Evolutionary conservation across 179 eudicot genomes (phyloP).

Genomic region (Silene coronaria): DNA sequence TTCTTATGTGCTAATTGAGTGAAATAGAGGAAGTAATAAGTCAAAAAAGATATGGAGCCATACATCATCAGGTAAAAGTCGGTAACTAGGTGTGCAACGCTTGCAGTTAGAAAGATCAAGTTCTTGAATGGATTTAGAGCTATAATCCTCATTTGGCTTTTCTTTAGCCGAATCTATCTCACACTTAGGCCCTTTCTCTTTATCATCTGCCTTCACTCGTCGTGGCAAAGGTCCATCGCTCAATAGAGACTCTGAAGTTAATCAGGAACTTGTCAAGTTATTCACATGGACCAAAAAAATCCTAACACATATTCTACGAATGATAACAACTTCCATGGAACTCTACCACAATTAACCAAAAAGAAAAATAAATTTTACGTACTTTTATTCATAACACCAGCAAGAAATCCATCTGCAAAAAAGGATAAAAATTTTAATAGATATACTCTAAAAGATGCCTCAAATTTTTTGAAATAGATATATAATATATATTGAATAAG

Average conservation of each 20-base stretch:
- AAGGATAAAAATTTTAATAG: not conserved
- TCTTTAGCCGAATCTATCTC: conserved; percentile 59
- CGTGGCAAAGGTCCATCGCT: conserved; percentile 57
- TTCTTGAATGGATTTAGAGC: conserved; percentile 82
- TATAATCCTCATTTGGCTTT: conserved; percentile 58
- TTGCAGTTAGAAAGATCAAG: conserved; percentile 87
- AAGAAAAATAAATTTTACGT: conserved; percentile 21
- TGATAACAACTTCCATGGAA: not conserved
- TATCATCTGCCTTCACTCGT: conserved; percentile 52
- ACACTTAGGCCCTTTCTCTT: conserved; percentile 61
- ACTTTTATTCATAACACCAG: conserved; percentile 84
- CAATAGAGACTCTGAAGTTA: conserved; percentile 54
- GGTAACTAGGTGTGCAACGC: conserved; percentile 89
- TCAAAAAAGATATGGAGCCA: conserved; percentile 15
- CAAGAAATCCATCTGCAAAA: conserved; percentile 83
- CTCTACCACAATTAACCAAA: conserved; percentile 5
- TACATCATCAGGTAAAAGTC: conserved; percentile 89
- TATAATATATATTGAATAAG: not conserved
- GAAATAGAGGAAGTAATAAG: not conserved
- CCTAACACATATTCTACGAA: not conserved
- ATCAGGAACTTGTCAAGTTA: not conserved
- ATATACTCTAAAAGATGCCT: not conserved
- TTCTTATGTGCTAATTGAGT: not conserved
- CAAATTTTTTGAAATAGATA: not conserved
- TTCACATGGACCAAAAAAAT: not conserved